Base-by-base conservation (phyloP, 768 basidiomycete species). In the Russula abietina region DNA sequence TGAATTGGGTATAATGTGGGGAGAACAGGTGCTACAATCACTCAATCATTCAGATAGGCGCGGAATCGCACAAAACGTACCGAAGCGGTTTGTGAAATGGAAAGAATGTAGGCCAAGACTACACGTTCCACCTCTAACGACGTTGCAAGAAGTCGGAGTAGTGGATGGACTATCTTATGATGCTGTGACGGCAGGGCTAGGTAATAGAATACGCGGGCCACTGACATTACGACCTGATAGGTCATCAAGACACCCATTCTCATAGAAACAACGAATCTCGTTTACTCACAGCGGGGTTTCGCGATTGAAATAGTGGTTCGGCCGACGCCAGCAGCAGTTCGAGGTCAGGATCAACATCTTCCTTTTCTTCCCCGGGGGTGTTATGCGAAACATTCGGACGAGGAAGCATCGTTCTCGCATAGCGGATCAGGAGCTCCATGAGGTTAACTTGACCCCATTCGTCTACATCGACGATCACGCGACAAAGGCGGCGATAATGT, bases 391-490 rank as follows among this genome's bases (percentile, higher is more conserved):
- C 67, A 1, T 72, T 73, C 11, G 91, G 87, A 65, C 85, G 78
- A 2, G 83, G 81, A 36, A 97, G 79, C 92, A 96, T 95, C 0
- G 81, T 82, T 55, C 95, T 77, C 3, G 84, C 90, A 71, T 99
- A 99, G 62, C 90, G 78, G 59, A 86, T 74, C 36, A 99, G 79
- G 16, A 98, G 78, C 49, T 87, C 81, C 64, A 96, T 78, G 22
- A 93, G 73, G 51, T 87, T 83, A 7, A 89, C 83, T 73, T 98
- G 97, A 0, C 93, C 94, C 97, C 97, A 99, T 72, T 97, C 96
- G 69, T 99, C 97, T 4, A 88, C 86, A 69, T 99, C 94, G 38
- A 93, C 80, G 2, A 98, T 76, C n/a, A 89, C 77, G 48, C 81
- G 80, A 71, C 93, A 97, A 33, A 94, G 77, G 30, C 91, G 84